Evolutionary conservation across 768 basidiomycete genomes (phyloP).

Genomic region (Kwoniella botswanensis): DNA sequence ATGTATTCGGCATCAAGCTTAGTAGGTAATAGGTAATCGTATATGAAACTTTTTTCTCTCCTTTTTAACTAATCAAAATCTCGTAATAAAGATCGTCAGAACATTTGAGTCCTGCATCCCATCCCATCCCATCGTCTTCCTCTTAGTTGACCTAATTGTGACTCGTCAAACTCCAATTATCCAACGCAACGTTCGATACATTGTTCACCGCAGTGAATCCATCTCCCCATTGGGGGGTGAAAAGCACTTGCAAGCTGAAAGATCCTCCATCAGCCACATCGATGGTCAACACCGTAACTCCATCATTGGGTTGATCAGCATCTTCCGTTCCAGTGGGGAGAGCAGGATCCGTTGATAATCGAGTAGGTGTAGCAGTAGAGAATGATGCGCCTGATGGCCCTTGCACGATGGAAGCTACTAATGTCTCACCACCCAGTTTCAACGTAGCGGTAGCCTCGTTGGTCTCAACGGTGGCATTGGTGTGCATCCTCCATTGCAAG

Average conservation of each 20-base stretch:
- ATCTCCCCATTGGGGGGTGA: slow-evolving; percentile 86
- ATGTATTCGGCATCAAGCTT: not conserved
- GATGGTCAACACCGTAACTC: slow-evolving; percentile 80
- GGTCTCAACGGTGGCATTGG: slow-evolving; percentile 76
- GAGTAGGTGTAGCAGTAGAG: slow-evolving; percentile 64
- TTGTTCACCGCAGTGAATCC: slow-evolving; percentile 61
- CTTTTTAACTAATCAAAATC: too few species aligned
- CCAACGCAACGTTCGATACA: slow-evolving; percentile 73
- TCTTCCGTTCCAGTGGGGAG: slow-evolving; percentile 63
- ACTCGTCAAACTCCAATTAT: slow-evolving; percentile 76
- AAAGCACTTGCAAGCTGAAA: slow-evolving; percentile 79
- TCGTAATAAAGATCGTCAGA: too few species aligned
- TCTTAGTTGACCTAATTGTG: slow-evolving; percentile 59
- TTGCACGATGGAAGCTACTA: slow-evolving; percentile 71
- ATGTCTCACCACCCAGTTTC: slow-evolving; percentile 69
- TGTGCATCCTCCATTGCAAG: slow-evolving; percentile 88
- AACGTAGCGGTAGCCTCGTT: slow-evolving; percentile 73
- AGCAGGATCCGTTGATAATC: slow-evolving; percentile 68
- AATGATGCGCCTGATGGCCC: slow-evolving; percentile 72
- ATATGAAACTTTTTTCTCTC: too few species aligned
- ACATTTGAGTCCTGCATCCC: not conserved
- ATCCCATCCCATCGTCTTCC: not conserved
- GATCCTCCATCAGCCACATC: slow-evolving; percentile 68
- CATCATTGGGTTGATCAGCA: slow-evolving; percentile 71
- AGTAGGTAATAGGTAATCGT: too few species aligned